phyloP scores from a whole-genome alignment of 192 early-diverging fungal genomes.

The Spinellus fusiger region DNA sequence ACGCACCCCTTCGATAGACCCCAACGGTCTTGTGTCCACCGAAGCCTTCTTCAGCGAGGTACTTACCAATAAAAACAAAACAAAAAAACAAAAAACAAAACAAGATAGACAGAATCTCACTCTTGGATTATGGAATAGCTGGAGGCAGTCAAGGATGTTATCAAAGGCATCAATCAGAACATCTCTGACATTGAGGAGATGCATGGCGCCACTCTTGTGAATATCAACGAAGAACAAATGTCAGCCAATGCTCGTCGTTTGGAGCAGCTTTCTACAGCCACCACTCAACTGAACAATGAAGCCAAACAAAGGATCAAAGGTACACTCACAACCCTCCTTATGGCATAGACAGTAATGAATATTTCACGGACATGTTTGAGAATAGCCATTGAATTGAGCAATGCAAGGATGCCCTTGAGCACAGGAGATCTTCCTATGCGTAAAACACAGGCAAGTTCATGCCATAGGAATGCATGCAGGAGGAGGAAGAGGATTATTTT shows the following conservation, averaged over 20 bases:
- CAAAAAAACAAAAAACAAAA: background rate
- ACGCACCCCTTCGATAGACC: slow-evolving; percentile 1
- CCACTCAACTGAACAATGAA: slow-evolving; percentile 29
- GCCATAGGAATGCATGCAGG: background rate
- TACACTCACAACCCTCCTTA: too few relatives aligned
- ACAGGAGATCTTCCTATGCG: slow-evolving; percentile 33
- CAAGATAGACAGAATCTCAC: background rate
- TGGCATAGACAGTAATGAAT: too few relatives aligned
- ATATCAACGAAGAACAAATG: slow-evolving; percentile 30
- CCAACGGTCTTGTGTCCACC: slow-evolving; percentile 16
- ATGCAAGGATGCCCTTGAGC: slow-evolving; percentile 25
- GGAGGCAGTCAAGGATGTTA: slow-evolving; percentile 30
- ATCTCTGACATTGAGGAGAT: slow-evolving; percentile 32
- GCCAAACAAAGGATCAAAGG: slow-evolving; percentile 51
- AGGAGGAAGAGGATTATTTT: background rate
- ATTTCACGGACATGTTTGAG: background rate
- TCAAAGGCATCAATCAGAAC: slow-evolving; percentile 22
- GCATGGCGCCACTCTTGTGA: slow-evolving; percentile 26
- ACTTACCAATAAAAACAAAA: slow-evolving; percentile 1
- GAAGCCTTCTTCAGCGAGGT: slow-evolving; percentile 34
- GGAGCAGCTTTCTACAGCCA: slow-evolving; percentile 18
- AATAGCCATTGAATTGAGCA: slow-evolving; percentile 32
- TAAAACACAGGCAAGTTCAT: slow-evolving; percentile 24
- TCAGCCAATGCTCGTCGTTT: slow-evolving; percentile 26
- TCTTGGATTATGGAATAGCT: slow-evolving; percentile 17